Evolutionary conservation across 2,329 filamentous ascomycete species (phyloP), one percentile per base, ranked within the genome.

Genomic region (Pseudonectria buxi): DNA sequence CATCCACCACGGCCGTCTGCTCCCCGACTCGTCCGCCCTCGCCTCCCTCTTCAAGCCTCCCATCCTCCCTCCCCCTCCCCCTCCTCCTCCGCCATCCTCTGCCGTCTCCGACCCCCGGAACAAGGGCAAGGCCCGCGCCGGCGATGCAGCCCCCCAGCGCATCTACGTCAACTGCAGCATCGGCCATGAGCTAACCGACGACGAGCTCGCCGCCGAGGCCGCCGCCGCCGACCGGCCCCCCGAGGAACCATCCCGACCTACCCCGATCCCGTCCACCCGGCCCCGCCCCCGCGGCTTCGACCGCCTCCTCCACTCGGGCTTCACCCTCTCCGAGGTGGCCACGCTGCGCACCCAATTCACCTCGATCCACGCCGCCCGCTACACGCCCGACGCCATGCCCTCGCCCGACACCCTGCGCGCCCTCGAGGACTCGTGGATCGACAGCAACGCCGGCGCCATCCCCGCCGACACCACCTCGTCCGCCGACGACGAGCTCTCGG

Each of bases 151-250:
- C 24, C 45, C 62, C 2, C 72, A 79, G 34, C 74, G 83, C 29
- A 76, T 94, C 52, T 95, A 94, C 59, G 82, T 96, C 42, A 94
- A 94, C 67, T 96, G 90, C 71, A 90, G 86, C 45, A 85, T 96
- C 39, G 88, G 88, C 36, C 80, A 86, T 58, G 68, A 75, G 16
- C 72, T 96, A 10, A 75, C 82, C 0, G 56, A 74, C 10, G 55
- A 68, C 1, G 87, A 95, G 39, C 74, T 96, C 14, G 72, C 71
- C 2, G 71, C 69, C 11, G 89, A 95, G 65, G 72, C 74, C 24
- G 58, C 62, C 48, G 63, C 63, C 10, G 60, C 69, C 12, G 53
- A 48, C 11, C 54, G 57, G 7, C 62, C 58, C 1, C 59, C 55
- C 10, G 47, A 52, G 11, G 60, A 64, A 38, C 69, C 67, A 1